A percentile compares a stretch with the other conserved stretches of the same genome.
Conservation (phyloP, 176 grass and related monocot genomes). For the Musa acuminata region DNA sequence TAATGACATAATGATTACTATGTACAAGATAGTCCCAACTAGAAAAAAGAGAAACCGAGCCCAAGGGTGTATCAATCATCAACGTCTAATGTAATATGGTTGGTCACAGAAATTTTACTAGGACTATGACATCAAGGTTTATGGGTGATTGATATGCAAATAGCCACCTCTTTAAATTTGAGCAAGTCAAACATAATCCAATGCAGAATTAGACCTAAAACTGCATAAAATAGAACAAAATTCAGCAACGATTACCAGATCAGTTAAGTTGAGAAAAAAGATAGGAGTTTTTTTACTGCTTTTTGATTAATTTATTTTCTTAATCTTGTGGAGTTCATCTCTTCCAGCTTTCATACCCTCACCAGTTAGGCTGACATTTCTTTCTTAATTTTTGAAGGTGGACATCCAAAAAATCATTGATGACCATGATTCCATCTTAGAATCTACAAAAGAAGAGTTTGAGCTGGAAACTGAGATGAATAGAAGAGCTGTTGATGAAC, state of each 20-base stretch:
- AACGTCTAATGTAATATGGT: background rate
- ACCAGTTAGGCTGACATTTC: background rate
- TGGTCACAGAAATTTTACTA: background rate
- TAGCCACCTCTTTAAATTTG: too few relatives aligned
- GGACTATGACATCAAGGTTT: background rate
- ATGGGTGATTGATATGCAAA: background rate
- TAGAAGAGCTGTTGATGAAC: background rate
- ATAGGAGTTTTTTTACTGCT: background rate
- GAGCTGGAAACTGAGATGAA: background rate
- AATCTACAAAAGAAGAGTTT: background rate
- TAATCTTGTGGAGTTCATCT: background rate
- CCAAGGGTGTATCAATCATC: background rate
- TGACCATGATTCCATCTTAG: background rate
- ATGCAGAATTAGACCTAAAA: too few relatives aligned
- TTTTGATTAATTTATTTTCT: background rate
- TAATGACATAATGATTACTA: background rate
- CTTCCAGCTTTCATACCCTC: background rate
- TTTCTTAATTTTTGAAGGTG: slow-evolving; percentile 8
- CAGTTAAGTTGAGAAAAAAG: too few relatives aligned
- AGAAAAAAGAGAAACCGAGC: background rate
- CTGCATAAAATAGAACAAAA: too few relatives aligned
- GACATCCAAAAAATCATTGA: background rate
- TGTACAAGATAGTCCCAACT: background rate
- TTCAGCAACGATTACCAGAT: too few relatives aligned
- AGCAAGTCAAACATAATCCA: too few relatives aligned